Percentiles rank a stretch among this genome's conserved stretches.
phyloP scores from a whole-genome alignment of 306 rosid species.

The Macrotyloma uniflorum region DNA sequence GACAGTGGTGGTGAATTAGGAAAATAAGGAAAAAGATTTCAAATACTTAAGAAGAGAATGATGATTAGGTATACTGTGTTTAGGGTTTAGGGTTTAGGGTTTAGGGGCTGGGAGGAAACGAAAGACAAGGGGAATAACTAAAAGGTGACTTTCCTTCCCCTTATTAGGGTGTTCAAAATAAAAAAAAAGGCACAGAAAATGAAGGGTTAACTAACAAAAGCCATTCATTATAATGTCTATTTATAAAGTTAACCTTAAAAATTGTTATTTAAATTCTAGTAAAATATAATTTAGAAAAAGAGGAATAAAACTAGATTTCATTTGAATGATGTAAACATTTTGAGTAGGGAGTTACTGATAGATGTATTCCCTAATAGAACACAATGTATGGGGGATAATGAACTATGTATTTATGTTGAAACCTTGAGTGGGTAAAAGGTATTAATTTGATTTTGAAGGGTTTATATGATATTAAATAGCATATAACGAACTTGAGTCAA shows the following conservation, averaged over 20 bases:
- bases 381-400: neutral
- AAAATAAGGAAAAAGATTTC: constrained; percentile 4
- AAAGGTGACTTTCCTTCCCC: neutral
- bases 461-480: too few relatives aligned
- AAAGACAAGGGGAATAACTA: neutral
- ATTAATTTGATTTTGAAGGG: too few relatives aligned
- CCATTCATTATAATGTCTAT: neutral
- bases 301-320: neutral
- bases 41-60: neutral
- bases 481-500: neutral
- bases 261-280: neutral
- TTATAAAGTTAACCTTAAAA: neutral
- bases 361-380: neutral
- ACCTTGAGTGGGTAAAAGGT: neutral
- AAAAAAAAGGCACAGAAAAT: neutral
- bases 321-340: neutral
- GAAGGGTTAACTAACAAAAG: neutral
- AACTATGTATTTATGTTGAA: constrained; percentile 5
- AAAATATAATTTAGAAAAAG: neutral
- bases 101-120: neutral
- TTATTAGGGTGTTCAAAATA: constrained; percentile 1
- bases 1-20: constrained; percentile 18
- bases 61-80: neutral
- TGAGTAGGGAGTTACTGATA: neutral
- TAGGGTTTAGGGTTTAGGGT: too few relatives aligned